Evolutionary conservation across 139 green algal genomes (phyloP), one percentile per base, ranked within the genome.

Genomic region (Micractinium conductrix): DNA sequence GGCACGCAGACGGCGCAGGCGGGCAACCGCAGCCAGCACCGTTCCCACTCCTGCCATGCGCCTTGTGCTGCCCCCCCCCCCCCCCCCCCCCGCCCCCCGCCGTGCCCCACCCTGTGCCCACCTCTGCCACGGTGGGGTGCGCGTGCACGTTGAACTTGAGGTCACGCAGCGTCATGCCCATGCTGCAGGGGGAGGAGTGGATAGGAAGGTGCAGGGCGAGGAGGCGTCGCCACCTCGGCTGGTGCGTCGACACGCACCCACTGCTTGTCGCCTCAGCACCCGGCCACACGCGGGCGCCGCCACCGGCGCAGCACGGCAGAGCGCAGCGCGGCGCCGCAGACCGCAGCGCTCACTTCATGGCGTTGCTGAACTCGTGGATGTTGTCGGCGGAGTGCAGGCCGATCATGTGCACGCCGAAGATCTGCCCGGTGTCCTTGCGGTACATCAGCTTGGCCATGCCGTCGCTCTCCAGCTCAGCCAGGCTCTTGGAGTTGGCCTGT

Each of bases 291-390:
- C n/a, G n/a, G n/a, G n/a, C n/a, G n/a, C n/a, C n/a, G n/a, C n/a
- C n/a, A n/a, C n/a, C n/a, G n/a, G n/a, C n/a, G n/a, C n/a, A n/a
- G n/a, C n/a, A n/a, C n/a, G n/a, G n/a, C n/a, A n/a, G n/a, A n/a
- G n/a, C n/a, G n/a, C n/a, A n/a, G n/a, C n/a, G n/a, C n/a, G n/a
- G n/a, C n/a, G n/a, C n/a, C n/a, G n/a, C n/a, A n/a, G n/a, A n/a
- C n/a, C n/a, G n/a, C n/a, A n/a, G n/a, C n/a, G n/a, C n/a, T n/a
- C n/a, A n/a, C n/a, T 83, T 93, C 43, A 99, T 95, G 65, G 97
- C 97, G 88, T 99, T 99, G 69, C 96, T 99, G 33, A 95, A 96
- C 90, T 99, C 97, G 89, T 99, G 97, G 90, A 99, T 99, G 76
- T 99, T 95, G 88, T 99, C 97, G 28, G 97, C 96, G 21, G 96